phyloP scores from a whole-genome alignment of 768 basidiomycete genomes.

The Lactifluus subvellereus region DNA sequence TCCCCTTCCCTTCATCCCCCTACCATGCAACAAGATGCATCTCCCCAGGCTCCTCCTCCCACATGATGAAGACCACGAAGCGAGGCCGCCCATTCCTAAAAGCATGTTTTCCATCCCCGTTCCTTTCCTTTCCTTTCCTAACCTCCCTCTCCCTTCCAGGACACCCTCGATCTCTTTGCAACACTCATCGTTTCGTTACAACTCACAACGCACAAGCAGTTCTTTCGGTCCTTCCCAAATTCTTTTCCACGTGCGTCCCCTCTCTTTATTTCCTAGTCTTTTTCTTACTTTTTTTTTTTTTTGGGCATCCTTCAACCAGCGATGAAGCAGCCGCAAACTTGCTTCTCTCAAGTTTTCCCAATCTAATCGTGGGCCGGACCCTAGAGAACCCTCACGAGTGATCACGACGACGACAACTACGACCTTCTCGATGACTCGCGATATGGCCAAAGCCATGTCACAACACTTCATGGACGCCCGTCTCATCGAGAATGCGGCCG shows the following conservation, averaged over 20 bases:
- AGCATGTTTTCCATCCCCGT: conserved; percentile 39
- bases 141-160: conserved; percentile 42
- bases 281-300: not conserved
- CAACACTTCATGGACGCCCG: conserved; percentile 99
- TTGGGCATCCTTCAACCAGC: conserved; percentile 35
- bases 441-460: conserved; percentile 99
- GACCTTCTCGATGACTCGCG: conserved; percentile 98
- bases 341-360: conserved; percentile 97
- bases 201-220: conserved; percentile 85
- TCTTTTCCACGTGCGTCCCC: conserved; percentile 82
- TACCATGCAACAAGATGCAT: conserved; percentile 37
- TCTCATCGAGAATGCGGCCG: conserved; percentile 93
- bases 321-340: conserved; percentile 93
- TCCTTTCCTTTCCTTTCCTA: not conserved
- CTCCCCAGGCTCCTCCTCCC: conserved; percentile 64
- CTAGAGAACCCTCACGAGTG: conserved; percentile 94
- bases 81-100: conserved; percentile 91
- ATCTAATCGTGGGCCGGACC: conserved; percentile 97
- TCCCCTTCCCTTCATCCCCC: conserved; percentile 26
- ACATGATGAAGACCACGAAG: conserved; percentile 99
- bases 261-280: conserved; percentile 14
- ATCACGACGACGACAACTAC: conserved; percentile 99
- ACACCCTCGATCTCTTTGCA: conserved; percentile 96
- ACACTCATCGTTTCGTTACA: conserved; percentile 93
- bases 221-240: conserved; percentile 92